Base-by-base conservation (phyloP, 768 basidiomycete genomes). In the Tubosaeta sp. region DNA sequence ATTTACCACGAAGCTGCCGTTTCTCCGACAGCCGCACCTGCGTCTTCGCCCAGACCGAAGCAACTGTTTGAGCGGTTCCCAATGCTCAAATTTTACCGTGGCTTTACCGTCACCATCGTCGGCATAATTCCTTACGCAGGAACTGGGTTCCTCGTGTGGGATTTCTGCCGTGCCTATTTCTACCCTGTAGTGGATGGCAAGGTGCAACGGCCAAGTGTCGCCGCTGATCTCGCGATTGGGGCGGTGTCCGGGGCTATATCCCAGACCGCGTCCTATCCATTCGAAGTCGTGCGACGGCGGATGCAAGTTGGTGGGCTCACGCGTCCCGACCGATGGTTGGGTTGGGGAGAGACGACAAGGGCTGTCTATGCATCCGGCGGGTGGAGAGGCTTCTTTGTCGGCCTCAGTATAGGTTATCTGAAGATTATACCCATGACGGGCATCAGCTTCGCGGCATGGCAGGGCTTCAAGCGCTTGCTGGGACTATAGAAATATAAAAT, bases 101-200 rank as follows among this genome's bases (percentile, higher is more conserved):
- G 97, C n/a, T 97, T 98, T 72, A 85, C 85, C 7, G 92, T 97
- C 27, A 94, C 94, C 19, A 70, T 98, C 35, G 69, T 82, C 12
- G 95, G 97, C 42, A 98, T 97, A 80, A 76, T 98, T 31, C 95
- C 95, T 6, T 97, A 98, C 61, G 92, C 94, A 4, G 95, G 95
- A 17, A 90, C 92, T 3, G 91, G 91, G 12, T 98, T 98, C 75
- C 79, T 97, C 43, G 84, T 86, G 31, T 98, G 92, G 86, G 95
- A 89, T 38, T 86, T 76, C 66, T 76, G 88, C 39, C 80, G 85
- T 46, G 77, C 85, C 12, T 72, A 72, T 32, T 72, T 88, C 52
- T 72, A 84, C 29, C 81, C 82, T 34, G 71, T 72, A 35, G 61
- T 61, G 19, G 67, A 73, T 19, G 70, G 75, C 22, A 75, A 76